Evolutionary conservation across 2,329 filamentous ascomycete species (phyloP), one percentile per base, ranked within the genome.

Genomic region (Akanthomyces uredinophilus): DNA sequence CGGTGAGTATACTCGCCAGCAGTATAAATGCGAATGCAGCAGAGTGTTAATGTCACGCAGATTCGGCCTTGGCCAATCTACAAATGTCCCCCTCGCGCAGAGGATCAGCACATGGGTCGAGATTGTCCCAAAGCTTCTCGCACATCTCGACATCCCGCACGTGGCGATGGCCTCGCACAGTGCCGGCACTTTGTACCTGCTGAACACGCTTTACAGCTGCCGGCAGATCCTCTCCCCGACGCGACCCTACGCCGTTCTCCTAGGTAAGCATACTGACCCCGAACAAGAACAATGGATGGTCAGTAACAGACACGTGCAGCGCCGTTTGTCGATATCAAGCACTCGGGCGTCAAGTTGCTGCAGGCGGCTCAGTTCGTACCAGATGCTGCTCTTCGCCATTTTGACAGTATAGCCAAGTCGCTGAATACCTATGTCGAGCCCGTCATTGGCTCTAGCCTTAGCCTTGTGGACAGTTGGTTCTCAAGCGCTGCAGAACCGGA

Each of bases 121-220:
- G 49, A 64, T 71, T 5, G 70, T 76, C 18, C 68, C 69, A 5
- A 69, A 68, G 3, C 65, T 77, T 1, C 67, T 78, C 14, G 54
- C 67, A 16, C 72, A 74, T 55, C 70, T 78, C 6, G 53, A 47
- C 35, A 69, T 77, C 37, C 43, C 58, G 5, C 70, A 74, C 58
- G 69, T 74, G 27, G 66, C 69, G 0, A 39, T 74, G 1, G 65
- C 61, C 41, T 68, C 70, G 29, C 73, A 74, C 59, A 72, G 69
- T 57, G 68, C 67, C 47, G 73, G 73, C 16, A 68, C 71, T 11
- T 44, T 75, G n/a, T 74, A 69, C 62, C 66, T 70, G 1, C 59
- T 75, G 46, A 72, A 73, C 61, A 64, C 68, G 2, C 41, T 73
- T 29, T 66, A 68, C 32, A 65, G 68, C 49, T 68, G 64, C 18